phyloP scores from a whole-genome alignment of 805 yeast species.

The Pichia gijzeniarum region DNA sequence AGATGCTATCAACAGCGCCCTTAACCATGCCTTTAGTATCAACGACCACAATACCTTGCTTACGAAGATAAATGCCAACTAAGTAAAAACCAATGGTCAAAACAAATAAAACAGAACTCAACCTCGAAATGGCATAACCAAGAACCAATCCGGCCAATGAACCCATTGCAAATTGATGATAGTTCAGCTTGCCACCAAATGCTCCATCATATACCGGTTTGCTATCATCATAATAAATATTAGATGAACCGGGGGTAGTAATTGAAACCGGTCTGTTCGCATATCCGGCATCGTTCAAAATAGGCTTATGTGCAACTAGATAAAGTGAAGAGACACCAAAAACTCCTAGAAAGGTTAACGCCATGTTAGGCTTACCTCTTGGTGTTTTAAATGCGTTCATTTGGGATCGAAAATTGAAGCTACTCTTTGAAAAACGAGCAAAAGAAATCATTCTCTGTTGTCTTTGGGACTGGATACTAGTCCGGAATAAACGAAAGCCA shows the following conservation, averaged over 20 bases:
- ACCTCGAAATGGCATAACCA: constrained; percentile 57
- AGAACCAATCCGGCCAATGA: constrained; percentile 52
- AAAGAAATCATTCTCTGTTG: constrained; percentile 1
- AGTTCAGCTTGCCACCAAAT: constrained; percentile 45
- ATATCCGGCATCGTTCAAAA: constrained; percentile 18
- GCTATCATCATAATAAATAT: constrained; percentile 7
- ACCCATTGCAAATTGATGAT: constrained; percentile 58
- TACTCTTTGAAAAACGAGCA: background rate
- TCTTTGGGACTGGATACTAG: constrained; percentile 9
- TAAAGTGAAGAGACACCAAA: constrained; percentile 17
- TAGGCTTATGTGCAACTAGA: constrained; percentile 16
- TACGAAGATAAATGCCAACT: constrained; percentile 47
- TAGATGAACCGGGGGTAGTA: background rate
- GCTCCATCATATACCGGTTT: constrained; percentile 29
- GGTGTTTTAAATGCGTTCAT: background rate
- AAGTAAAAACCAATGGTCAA: constrained; percentile 41
- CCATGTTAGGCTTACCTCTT: constrained; percentile 9
- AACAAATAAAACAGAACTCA: constrained; percentile 47
- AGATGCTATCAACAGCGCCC: constrained; percentile 8
- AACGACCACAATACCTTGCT: constrained; percentile 45
- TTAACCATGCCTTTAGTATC: constrained; percentile 16
- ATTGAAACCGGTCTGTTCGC: constrained; percentile 5
- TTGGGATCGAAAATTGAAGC: background rate
- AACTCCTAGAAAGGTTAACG: constrained; percentile 18
- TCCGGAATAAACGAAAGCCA: constrained; percentile 2